Evolutionary conservation across 2,329 filamentous ascomycete genomes (phyloP), one percentile per base, ranked within the genome.

Genomic region (Uncinocarpus reesii): DNA sequence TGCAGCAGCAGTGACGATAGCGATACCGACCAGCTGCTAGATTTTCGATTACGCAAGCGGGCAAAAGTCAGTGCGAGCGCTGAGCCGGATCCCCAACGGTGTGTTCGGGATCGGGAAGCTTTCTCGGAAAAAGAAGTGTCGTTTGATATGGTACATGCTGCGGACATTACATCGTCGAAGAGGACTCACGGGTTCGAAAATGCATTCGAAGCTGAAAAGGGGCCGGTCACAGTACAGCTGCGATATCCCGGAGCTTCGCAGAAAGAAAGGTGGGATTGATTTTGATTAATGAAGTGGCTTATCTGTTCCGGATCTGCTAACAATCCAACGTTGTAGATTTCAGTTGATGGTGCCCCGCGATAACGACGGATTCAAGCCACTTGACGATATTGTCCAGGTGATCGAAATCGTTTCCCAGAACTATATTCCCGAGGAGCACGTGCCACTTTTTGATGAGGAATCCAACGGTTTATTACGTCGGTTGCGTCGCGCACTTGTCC

Each of bases 241-340:
- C 85, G 92, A 64, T 96, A 96, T 65, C 90, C 92, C 7, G 89
- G 86, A 63, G 71, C 75, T 53, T 77, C 79, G 48, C 74, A 75
- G 42, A 76, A 77, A 46, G 86, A 92, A 66, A 79, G 75, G 80
- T 84, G 70, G 46, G 58, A 51, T 43, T 16, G 15, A 43, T 4
- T 23, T 11, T 4, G 15, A 10, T 1, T 28, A 5, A n/a, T 6
- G 18, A 26, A 3, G 10, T 42, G 21, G 5, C 7, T 29, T 10
- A 3, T 7, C 13, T 20, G n/a, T 37, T 2, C 13, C 21, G 40
- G 10, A 10, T 21, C 31, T 38, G 46, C 35, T 40, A 34, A 47
- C 47, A 36, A 51, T 42, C 29, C 23, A 47, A 23, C 15, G 31
- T 11, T 36, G 20, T 53, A 71, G 81, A 56, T 88, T 86, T 60